Conservation (phyloP, 257 asterid genomes). For the Striga asiatica region DNA sequence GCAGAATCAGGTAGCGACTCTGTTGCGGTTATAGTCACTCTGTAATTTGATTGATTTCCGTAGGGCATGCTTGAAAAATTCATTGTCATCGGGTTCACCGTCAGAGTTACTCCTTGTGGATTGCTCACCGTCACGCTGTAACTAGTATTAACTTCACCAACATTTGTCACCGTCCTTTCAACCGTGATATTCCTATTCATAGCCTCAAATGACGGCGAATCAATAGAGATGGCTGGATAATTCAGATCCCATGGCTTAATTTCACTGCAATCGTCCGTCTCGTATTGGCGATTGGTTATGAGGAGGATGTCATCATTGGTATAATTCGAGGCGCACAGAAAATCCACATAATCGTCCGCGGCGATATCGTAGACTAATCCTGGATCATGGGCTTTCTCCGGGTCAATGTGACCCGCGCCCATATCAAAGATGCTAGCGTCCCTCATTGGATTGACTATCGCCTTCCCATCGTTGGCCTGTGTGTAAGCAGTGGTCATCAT, state of each 20-base stretch:
- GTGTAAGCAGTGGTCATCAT: conserved; percentile 76
- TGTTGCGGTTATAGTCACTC: too few species aligned
- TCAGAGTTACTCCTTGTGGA: too few species aligned
- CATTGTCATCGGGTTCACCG: too few species aligned
- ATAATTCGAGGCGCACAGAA: conserved; percentile 56
- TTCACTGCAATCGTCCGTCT: conserved; percentile 28
- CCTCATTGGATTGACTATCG: conserved; percentile 40
- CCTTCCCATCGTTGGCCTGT: conserved; percentile 30
- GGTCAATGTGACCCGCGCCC: conserved; percentile 85
- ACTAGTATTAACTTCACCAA: too few species aligned
- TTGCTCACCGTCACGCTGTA: too few species aligned
- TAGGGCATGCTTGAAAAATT: too few species aligned
- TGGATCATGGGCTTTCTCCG: conserved; percentile 63
- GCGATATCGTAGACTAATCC: conserved; percentile 66
- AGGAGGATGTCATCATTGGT: conserved; percentile 22
- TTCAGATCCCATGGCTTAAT: conserved; percentile 59
- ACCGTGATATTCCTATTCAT: too few species aligned
- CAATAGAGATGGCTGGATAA: conserved; percentile 58
- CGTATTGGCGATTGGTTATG: conserved; percentile 18
- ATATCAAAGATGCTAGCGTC: conserved; percentile 41
- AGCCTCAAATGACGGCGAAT: too few species aligned
- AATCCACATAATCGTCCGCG: conserved; percentile 33
- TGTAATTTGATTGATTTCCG: too few species aligned
- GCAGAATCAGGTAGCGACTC: too few species aligned
- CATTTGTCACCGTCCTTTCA: too few species aligned